Conservation (phyloP, 352 stramenopile genomes). For the Phytophthora macrochlamydospora region DNA sequence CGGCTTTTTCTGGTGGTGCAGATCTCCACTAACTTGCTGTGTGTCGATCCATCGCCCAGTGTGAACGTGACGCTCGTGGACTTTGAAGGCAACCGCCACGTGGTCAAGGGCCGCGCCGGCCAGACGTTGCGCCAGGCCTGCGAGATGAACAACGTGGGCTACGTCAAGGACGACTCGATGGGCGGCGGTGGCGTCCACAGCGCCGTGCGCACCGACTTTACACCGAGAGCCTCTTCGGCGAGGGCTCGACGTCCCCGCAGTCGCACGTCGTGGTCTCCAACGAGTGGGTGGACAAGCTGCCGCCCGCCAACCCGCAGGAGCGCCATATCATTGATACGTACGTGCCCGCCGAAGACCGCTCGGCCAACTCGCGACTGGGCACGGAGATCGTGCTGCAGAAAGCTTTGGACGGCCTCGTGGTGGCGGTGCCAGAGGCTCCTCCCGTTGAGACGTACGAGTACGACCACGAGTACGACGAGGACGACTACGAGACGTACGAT, state of each 20-base stretch:
- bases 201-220: constrained; percentile 75
- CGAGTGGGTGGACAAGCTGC: constrained; percentile 87
- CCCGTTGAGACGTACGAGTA: constrained; percentile 88
- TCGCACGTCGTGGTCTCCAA: constrained; percentile 90
- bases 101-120: constrained; percentile 77
- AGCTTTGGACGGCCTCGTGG: constrained; percentile 86
- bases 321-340: constrained; percentile 79
- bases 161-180: constrained; percentile 89
- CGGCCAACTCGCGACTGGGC: constrained; percentile 81
- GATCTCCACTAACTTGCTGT: not conserved
- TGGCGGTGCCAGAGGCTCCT: constrained; percentile 84
- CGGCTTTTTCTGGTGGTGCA: constrained; percentile 17
- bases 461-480: constrained; percentile 87
- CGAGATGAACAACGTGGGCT: constrained; percentile 71
- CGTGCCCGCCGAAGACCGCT: constrained; percentile 82
- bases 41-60: constrained; percentile 31
- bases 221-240: constrained; percentile 89
- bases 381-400: constrained; percentile 90
- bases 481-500: constrained; percentile 77
- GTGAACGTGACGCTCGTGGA: constrained; percentile 88
- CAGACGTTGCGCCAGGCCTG: constrained; percentile 87
- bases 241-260: constrained; percentile 79
- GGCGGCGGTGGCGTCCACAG: constrained; percentile 75
- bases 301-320: constrained; percentile 70
- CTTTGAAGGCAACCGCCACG: constrained; percentile 88